Evolutionary conservation across 768 basidiomycete genomes (phyloP).

Genomic region (Mycena polygramma): DNA sequence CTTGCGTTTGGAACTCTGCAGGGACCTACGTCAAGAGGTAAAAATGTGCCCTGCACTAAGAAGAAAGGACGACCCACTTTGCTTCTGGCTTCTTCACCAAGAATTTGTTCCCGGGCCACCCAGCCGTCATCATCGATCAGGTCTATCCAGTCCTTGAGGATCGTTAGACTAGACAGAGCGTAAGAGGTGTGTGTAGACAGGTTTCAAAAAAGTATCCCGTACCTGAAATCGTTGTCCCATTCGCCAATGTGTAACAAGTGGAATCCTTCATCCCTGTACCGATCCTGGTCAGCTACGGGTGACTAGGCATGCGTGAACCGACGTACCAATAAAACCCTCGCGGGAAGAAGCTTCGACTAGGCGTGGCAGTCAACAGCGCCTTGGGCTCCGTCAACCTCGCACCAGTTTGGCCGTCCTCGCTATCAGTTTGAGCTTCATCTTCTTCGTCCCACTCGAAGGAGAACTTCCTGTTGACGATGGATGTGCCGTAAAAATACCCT

Average conservation of each 20-base stretch:
- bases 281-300: slow-evolving; percentile 31
- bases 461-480: slow-evolving; percentile 87
- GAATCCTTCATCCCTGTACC: slow-evolving; percentile 93
- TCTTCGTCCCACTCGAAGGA: slow-evolving; percentile 93
- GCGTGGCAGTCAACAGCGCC: slow-evolving; percentile 90
- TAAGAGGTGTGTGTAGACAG: neutral
- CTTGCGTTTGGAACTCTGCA: slow-evolving; percentile 90
- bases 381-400: slow-evolving; percentile 80
- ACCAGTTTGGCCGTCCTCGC: slow-evolving; percentile 59
- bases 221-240: slow-evolving; percentile 94
- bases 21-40: slow-evolving; percentile 70
- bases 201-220: neutral
- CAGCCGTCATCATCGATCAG: slow-evolving; percentile 95
- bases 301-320: neutral
- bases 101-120: slow-evolving; percentile 96
- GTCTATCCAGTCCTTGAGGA: slow-evolving; percentile 89
- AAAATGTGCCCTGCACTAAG: slow-evolving; percentile 6
- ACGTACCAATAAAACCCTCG: slow-evolving; percentile 94
- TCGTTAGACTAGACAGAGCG: slow-evolving; percentile 74
- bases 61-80: slow-evolving; percentile 61
- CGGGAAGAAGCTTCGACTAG: slow-evolving; percentile 97
- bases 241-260: slow-evolving; percentile 92
- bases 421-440: slow-evolving; percentile 55
- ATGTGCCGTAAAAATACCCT: slow-evolving; percentile 94
- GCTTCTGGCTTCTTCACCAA: slow-evolving; percentile 96